phyloP scores from a whole-genome alignment of 2,329 filamentous ascomycete genomes.

The Talaromyces marneffei region DNA sequence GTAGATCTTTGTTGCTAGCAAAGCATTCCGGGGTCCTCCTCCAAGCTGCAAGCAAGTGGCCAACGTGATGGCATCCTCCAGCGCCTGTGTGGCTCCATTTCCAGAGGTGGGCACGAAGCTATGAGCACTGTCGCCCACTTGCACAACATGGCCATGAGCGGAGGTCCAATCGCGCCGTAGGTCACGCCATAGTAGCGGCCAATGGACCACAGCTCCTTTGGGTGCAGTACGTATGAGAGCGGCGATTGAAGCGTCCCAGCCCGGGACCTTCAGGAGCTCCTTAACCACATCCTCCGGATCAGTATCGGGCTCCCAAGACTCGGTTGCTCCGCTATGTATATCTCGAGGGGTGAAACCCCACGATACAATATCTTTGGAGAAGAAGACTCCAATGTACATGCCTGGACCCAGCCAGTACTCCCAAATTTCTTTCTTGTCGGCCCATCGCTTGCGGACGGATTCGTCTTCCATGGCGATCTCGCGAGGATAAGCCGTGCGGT shows the following conservation, averaged over 20 bases:
- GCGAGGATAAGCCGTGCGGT: not conserved
- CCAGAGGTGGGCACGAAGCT: conserved; percentile 46
- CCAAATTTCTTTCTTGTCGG: not conserved
- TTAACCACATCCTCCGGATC: conserved; percentile 15
- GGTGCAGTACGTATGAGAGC: not conserved
- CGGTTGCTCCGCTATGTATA: not conserved
- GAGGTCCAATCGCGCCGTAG: conserved; percentile 12
- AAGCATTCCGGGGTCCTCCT: conserved; percentile 31
- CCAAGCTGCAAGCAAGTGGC: conserved; percentile 43
- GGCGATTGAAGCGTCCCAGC: not conserved
- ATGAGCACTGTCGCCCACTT: conserved; percentile 19
- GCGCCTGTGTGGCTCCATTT: conserved; percentile 41
- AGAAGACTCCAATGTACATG: not conserved
- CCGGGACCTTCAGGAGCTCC: not conserved
- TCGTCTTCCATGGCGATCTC: not conserved
- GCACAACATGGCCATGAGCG: conserved; percentile 15
- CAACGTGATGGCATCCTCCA: conserved; percentile 33
- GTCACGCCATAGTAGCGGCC: conserved; percentile 2
- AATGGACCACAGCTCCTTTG: not conserved
- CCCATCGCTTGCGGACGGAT: not conserved
- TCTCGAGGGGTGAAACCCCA: not conserved
- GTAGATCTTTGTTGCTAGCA: conserved; percentile 17
- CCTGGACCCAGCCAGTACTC: not conserved
- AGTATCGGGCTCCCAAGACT: not conserved
- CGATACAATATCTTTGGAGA: not conserved